phyloP scores from a whole-genome alignment of 257 asterid species.

The Craterostigma plantagineum region DNA sequence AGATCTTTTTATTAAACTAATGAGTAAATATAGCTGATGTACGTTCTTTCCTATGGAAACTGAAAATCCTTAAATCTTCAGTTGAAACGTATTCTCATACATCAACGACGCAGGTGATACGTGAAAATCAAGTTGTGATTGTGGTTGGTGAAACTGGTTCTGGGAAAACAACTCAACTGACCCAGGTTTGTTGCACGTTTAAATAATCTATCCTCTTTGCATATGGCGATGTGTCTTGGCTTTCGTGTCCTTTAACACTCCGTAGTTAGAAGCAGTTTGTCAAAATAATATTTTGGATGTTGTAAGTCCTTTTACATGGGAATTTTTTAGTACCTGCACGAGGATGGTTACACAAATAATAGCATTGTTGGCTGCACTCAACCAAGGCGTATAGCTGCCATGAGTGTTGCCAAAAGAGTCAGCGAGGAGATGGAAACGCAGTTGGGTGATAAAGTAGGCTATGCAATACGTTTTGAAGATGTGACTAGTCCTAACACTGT shows the following conservation, averaged over 20 bases:
- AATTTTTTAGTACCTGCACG: constrained; percentile 68
- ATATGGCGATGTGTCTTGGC: too few species aligned
- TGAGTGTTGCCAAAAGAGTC: constrained; percentile 99
- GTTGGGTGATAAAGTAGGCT: constrained; percentile 83
- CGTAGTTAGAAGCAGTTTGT: neutral
- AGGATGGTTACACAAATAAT: constrained; percentile 61
- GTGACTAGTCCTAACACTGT: constrained; percentile 78
- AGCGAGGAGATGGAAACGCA: constrained; percentile 97
- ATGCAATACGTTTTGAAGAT: constrained; percentile 95
- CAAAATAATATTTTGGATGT: neutral
- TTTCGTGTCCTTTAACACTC: too few species aligned
- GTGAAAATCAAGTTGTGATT: constrained; percentile 87
- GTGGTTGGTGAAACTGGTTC: constrained; percentile 99
- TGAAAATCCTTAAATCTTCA: too few species aligned
- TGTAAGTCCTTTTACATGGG: neutral
- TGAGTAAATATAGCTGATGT: neutral
- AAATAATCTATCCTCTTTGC: neutral
- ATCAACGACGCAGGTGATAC: constrained; percentile 42
- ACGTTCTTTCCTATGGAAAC: too few species aligned
- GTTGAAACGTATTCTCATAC: too few species aligned
- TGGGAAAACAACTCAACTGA: constrained; percentile 93
- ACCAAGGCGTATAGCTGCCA: constrained; percentile 99
- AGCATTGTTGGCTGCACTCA: constrained; percentile 91
- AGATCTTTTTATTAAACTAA: too few species aligned
- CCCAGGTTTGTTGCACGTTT: constrained; percentile 48